These are phyloP conservation scores for Datura wrightii DNA, from an alignment of 257 asterid genomes.

Conservation along the genomic window DNA sequence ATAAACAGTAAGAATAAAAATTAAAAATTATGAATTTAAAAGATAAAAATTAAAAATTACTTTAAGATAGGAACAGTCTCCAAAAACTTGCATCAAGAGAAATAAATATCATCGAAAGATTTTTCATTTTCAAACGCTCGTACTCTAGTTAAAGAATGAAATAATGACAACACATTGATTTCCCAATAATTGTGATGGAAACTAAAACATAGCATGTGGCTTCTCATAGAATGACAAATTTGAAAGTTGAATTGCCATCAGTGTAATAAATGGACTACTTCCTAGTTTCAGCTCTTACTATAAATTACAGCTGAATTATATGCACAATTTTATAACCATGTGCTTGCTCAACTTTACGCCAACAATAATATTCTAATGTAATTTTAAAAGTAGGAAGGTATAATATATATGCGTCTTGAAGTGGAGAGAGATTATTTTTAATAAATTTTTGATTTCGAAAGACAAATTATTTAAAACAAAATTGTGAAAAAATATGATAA, in stretches of 20 bases:
- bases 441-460: too few relatives aligned
- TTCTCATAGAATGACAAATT: conserved; percentile 1
- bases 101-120: neutral
- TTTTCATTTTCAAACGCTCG: neutral
- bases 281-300: neutral
- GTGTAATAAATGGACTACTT: neutral
- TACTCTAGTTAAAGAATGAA: neutral
- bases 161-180: neutral
- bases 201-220: neutral
- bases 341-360: neutral
- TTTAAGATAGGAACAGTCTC: too few relatives aligned
- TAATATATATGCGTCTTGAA: too few relatives aligned
- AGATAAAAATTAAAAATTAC: too few relatives aligned
- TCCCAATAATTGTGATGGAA: neutral
- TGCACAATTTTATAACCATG: neutral
- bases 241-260: neutral
- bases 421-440: too few relatives aligned
- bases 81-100: too few relatives aligned
- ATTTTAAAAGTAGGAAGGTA: too few relatives aligned
- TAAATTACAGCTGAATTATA: neutral
- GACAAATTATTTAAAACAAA: too few relatives aligned
- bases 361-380: too few relatives aligned
- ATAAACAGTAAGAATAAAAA: too few relatives aligned
- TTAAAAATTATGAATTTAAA: too few relatives aligned
- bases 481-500: too few relatives aligned